These are phyloP conservation scores for Petasospora rhodanensis DNA, from an alignment of 1,139 yeast genomes.

Conservation along the genomic window DNA sequence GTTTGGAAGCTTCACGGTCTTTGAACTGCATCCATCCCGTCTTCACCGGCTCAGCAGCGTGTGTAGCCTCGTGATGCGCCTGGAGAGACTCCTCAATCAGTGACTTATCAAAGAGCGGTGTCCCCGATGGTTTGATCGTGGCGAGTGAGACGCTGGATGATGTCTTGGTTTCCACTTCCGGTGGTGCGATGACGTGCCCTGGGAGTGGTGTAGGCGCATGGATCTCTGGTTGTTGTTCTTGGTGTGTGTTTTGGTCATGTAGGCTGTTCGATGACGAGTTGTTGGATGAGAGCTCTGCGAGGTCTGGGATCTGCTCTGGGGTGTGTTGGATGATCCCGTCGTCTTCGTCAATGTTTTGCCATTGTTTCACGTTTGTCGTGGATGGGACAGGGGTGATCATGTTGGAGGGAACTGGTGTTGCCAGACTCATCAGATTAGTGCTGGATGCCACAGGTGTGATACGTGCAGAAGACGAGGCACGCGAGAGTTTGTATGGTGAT, in stretches of 20 bases:
- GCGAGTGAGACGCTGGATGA: constrained; percentile 7
- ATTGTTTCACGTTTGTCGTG: constrained; percentile 3
- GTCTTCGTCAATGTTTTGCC: constrained; percentile 24
- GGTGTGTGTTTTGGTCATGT: constrained; percentile 11
- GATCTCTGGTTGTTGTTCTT: no score
- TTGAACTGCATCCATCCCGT: constrained; percentile 13
- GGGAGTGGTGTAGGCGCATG: no score
- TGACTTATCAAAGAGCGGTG: constrained; percentile 19
- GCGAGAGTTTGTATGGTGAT: no score
- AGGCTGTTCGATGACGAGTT: constrained; percentile 23
- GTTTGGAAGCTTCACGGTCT: background rate
- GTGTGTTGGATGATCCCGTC: constrained; percentile 18
- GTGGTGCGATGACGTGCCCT: no score
- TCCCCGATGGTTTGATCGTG: constrained; percentile 7
- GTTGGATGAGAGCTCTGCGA: constrained; percentile 22
- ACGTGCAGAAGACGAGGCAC: no score
- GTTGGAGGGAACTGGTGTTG: no score
- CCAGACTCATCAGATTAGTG: no score
- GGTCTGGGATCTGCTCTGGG: constrained; percentile 16
- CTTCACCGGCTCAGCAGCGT: constrained; percentile 9
- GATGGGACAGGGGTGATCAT: constrained; percentile 3
- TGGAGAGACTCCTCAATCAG: constrained; percentile 21
- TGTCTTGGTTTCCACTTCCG: constrained; percentile 6
- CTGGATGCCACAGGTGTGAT: constrained; percentile 5
- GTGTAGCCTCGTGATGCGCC: constrained; percentile 10